Evolutionary conservation across 768 basidiomycete genomes (phyloP), one percentile per base, ranked within the genome.

Genomic region (Trametes coccinea): DNA sequence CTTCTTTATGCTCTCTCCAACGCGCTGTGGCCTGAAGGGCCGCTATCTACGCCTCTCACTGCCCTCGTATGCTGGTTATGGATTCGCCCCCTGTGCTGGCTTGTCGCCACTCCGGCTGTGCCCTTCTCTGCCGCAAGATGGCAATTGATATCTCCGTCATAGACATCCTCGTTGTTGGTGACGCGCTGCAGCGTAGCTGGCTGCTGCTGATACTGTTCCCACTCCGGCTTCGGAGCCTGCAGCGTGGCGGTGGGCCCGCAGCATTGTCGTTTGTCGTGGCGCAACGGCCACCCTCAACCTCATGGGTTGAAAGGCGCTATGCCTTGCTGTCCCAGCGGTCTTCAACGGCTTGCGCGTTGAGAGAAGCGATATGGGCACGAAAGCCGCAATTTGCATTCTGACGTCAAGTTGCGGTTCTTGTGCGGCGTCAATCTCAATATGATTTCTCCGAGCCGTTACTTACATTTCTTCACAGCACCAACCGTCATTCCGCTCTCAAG

Each of bases 401-500:
- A 33, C 50, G 50, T 51, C 50, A 51, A 17, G 22, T 53, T 56
- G 46, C 46, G 45, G 56, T 27, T 56, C 46, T 9, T 37, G 34
- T 56, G 37, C 30, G 37, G 22, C 33, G 34, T 5, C 17, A 27
- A 11, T 49, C 3, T 16, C 9, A 22, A 9, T 57, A n/a, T 7
- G 16, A 44, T 2, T 44, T 34, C 14, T 47, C 33, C 60, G 54
- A 14, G 41, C 47, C 37, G 31, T 22, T 68, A 64, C 58, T 72
- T 61, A 63, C 65, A 40, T 41, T 46, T 30, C 4, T 53, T 22
- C 40, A 29, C 67, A 95, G 93, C 6, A 79, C 81, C 45, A 81
- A 83, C 34, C 80, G 84, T 44, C 94, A 95, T 74, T 93, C 93
- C 47, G 94, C 94, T 14, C 84, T 97, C 72, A 97, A 97, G 74